Conservation (phyloP, 805 yeast species). For the Cyberlindnera xishuangbannaensis region DNA sequence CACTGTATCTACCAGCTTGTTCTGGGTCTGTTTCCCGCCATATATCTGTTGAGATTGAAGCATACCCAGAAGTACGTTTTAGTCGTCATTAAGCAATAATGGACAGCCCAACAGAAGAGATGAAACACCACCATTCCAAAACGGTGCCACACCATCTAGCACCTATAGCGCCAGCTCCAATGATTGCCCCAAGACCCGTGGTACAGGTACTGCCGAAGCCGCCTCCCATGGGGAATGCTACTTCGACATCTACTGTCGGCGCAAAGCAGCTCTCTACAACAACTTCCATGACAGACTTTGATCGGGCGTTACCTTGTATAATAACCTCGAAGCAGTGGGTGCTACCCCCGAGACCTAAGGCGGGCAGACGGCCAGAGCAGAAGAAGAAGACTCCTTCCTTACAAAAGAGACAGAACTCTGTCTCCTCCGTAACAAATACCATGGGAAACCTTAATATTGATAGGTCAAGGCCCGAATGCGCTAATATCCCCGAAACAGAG, state of each 20-base stretch:
- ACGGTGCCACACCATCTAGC: no score
- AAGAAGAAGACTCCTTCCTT: constrained; percentile 9
- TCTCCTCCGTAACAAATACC: constrained; percentile 13
- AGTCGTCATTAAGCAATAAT: no score
- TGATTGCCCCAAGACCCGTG: constrained; percentile 19
- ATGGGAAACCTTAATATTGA: constrained; percentile 14
- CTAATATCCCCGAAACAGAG: constrained; percentile 1
- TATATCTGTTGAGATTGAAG: no score
- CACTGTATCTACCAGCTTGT: no score
- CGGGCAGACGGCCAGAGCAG: constrained; percentile 48
- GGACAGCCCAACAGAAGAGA: no score
- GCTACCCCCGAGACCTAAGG: constrained; percentile 78
- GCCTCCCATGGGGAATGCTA: no score
- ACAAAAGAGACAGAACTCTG: constrained; percentile 8
- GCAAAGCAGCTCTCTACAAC: constrained; percentile 5
- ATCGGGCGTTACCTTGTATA: constrained; percentile 12
- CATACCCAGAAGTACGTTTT: no score
- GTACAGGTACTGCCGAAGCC: constrained; percentile 20
- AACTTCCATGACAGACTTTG: constrained; percentile 1
- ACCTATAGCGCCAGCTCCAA: background rate
- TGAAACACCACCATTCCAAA: no score
- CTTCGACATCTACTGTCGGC: no score
- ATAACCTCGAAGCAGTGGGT: constrained; percentile 73
- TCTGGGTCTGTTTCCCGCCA: no score
- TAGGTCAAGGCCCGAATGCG: constrained; percentile 8